Evolutionary conservation across 2,329 filamentous ascomycete genomes (phyloP).

Genomic region (Trichoderma arundinaceum): DNA sequence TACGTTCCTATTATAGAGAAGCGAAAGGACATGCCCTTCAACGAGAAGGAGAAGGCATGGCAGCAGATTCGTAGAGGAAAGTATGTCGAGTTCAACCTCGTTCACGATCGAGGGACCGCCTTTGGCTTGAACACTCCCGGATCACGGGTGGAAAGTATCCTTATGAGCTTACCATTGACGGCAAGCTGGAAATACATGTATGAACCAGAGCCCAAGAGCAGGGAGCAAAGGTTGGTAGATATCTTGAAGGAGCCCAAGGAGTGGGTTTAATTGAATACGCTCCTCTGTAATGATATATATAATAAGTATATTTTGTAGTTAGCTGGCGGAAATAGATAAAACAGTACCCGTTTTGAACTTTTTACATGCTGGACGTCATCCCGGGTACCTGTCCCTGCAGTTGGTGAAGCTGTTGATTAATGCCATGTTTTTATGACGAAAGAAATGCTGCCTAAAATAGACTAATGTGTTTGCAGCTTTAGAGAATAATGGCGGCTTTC

Average conservation of each 20-base stretch:
- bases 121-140: slow-evolving; percentile 95
- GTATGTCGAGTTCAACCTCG: slow-evolving; percentile 98
- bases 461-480: not conserved
- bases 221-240: slow-evolving; percentile 81
- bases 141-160: slow-evolving; percentile 90
- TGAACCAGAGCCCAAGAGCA: slow-evolving; percentile 72
- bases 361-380: not conserved
- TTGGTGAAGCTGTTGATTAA: too few relatives aligned
- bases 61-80: slow-evolving; percentile 92
- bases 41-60: slow-evolving; percentile 88
- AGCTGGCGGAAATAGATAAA: slow-evolving; percentile 17
- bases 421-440: not conserved
- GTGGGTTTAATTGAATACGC: slow-evolving; percentile 59
- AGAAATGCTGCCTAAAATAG: not conserved
- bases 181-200: slow-evolving; percentile 98
- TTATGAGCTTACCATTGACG: slow-evolving; percentile 95
- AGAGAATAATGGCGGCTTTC: not conserved
- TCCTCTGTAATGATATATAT: not conserved
- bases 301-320: slow-evolving; percentile 14
- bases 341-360: not conserved
- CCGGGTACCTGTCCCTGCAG: too few relatives aligned
- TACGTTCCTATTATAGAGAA: slow-evolving; percentile 89
- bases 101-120: slow-evolving; percentile 92
- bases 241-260: slow-evolving; percentile 69
- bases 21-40: slow-evolving; percentile 91